phyloP scores from a whole-genome alignment of 371 early-diverging fungal species.

The Mucor saturninus region DNA sequence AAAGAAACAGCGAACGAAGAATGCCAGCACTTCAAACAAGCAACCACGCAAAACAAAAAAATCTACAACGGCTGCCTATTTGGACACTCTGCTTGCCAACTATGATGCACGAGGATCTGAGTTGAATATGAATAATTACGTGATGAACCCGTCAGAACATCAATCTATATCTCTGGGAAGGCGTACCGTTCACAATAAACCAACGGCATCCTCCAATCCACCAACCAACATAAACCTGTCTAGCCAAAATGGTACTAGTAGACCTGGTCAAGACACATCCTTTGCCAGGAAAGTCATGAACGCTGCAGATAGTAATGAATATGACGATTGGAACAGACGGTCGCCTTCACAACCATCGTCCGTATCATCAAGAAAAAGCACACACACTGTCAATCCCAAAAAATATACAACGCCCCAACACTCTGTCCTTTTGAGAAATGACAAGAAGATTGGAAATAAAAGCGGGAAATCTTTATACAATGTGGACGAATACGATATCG shows the following conservation, averaged over 20 bases:
- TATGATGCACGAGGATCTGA: neutral
- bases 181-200: neutral
- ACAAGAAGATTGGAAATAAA: neutral
- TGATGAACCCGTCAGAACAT: slow-evolving; percentile 10
- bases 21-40: no score
- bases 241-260: no score
- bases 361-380: neutral
- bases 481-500: slow-evolving; percentile 12
- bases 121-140: slow-evolving; percentile 15
- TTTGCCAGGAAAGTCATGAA: slow-evolving; percentile 11
- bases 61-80: neutral
- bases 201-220: no score
- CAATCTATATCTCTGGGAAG: slow-evolving; percentile 1
- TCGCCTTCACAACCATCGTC: neutral
- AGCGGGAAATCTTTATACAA: neutral
- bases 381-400: neutral
- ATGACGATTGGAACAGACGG: neutral
- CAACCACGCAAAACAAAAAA: no score
- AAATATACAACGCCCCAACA: slow-evolving; percentile 3
- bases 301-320: neutral
- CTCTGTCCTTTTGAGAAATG: neutral
- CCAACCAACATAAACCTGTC: no score
- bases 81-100: slow-evolving; percentile 5
- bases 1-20: neutral
- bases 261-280: neutral